Conservation (phyloP, 306 rosid genomes). For the Cicer judaicum region DNA sequence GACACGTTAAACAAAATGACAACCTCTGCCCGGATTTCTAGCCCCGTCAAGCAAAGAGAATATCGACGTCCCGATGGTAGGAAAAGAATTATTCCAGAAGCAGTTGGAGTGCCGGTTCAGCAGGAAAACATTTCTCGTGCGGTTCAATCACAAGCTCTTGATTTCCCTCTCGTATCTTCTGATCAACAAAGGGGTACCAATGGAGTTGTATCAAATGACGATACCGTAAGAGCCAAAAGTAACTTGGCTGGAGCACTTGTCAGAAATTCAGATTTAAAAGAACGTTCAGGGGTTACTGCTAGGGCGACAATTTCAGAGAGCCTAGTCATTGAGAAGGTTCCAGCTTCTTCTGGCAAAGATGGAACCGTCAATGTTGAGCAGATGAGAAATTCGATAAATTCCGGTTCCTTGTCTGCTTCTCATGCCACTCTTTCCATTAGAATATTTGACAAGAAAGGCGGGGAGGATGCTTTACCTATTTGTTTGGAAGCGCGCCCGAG, state of each 20-base stretch:
- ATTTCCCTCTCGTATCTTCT: slow-evolving; percentile 62
- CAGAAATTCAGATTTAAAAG: slow-evolving; percentile 70
- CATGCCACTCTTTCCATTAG: slow-evolving; percentile 72
- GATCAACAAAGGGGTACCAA: slow-evolving; percentile 70
- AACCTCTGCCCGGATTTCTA: slow-evolving; percentile 65
- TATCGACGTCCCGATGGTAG: slow-evolving; percentile 98
- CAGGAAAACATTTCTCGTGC: slow-evolving; percentile 71
- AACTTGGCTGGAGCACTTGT: slow-evolving; percentile 59
- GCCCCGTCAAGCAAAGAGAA: slow-evolving; percentile 98
- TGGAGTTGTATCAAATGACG: slow-evolving; percentile 56
- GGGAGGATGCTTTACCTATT: slow-evolving; percentile 71
- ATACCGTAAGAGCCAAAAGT: slow-evolving; percentile 53
- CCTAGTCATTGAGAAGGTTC: slow-evolving; percentile 89
- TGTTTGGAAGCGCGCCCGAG: slow-evolving; percentile 85
- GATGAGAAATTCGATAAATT: slow-evolving; percentile 61
- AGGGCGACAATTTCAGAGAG: slow-evolving; percentile 88
- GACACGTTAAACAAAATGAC: slow-evolving; percentile 69
- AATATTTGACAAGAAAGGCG: slow-evolving; percentile 84
- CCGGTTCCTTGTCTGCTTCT: slow-evolving; percentile 61
- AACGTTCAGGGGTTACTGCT: slow-evolving; percentile 78
- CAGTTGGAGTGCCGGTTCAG: slow-evolving; percentile 88
- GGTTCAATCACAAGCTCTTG: slow-evolving; percentile 61
- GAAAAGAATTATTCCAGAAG: slow-evolving; percentile 97
- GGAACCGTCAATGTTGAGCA: slow-evolving; percentile 74
- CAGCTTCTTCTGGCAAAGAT: slow-evolving; percentile 54